Evolutionary conservation across 495 filamentous ascomycete species (phyloP).

Genomic region (Chaetomidium leptoderma): DNA sequence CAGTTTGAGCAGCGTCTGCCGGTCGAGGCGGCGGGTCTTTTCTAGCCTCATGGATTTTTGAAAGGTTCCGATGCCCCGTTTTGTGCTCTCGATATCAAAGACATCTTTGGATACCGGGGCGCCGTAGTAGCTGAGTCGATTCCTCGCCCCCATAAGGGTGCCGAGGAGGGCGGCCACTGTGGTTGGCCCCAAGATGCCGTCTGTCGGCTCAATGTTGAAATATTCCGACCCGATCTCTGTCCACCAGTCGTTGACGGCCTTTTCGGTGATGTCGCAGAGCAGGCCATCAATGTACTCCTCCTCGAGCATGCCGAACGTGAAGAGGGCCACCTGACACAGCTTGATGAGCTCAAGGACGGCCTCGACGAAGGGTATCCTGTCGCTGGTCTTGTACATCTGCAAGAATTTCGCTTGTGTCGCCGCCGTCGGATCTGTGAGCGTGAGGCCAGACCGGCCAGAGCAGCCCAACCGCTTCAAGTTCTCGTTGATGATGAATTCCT

Average conservation of each 20-base stretch:
- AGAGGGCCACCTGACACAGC: conserved; percentile 82
- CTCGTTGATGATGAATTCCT: conserved; percentile 91
- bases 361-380: conserved; percentile 67
- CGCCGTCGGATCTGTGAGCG: conserved; percentile 64
- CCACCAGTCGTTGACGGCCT: conserved; percentile 93
- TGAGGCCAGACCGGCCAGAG: conserved; percentile 81
- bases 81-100: conserved; percentile 77
- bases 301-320: conserved; percentile 80
- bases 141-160: conserved; percentile 82
- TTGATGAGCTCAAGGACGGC: conserved; percentile 88
- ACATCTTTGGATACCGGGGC: conserved; percentile 87
- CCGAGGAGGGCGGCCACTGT: conserved; percentile 87
- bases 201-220: conserved; percentile 85
- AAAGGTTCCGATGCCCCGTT: conserved; percentile 78
- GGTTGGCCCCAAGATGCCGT: conserved; percentile 87
- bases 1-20: conserved; percentile 73
- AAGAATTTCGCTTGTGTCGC: conserved; percentile 89
- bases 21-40: conserved; percentile 72
- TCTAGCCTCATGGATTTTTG: conserved; percentile 83
- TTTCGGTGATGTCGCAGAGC: conserved; percentile 89
- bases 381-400: conserved; percentile 81
- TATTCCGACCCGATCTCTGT: conserved; percentile 84
- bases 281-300: conserved; percentile 90
- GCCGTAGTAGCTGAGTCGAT: conserved; percentile 72
- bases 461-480: conserved; percentile 89